Conservation (phyloP, 768 basidiomycete species). For the Lactarius tabidus region DNA sequence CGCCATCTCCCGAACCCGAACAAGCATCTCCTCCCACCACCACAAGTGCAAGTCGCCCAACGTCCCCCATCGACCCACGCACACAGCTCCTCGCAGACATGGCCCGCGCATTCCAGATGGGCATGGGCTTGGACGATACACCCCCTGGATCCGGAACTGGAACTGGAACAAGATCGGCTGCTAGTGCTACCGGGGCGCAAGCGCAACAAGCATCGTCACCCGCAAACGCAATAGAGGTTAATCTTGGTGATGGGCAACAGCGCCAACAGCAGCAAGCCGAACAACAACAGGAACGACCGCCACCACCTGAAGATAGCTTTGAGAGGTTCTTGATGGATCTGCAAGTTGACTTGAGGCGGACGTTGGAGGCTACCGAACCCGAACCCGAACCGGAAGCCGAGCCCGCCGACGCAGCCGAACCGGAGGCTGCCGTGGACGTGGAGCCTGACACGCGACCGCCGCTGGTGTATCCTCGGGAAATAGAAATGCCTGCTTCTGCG, state of each 20-base stretch:
- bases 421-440: neutral
- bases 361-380: conserved; percentile 39
- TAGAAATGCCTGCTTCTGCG: conserved; percentile 1
- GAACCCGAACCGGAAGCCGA: neutral
- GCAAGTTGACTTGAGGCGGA: conserved; percentile 65
- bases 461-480: conserved; percentile 14
- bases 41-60: conserved; percentile 7
- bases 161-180: no score
- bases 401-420: neutral
- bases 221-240: conserved; percentile 2
- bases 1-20: conserved; percentile 11
- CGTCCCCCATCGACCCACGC: conserved; percentile 39
- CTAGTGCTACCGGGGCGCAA: neutral
- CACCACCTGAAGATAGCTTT: conserved; percentile 63
- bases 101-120: conserved; percentile 75
- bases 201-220: no score
- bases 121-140: conserved; percentile 38
- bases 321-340: conserved; percentile 78
- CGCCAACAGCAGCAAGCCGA: conserved; percentile 1
- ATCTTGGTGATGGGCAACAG: conserved; percentile 12
- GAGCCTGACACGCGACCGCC: neutral
- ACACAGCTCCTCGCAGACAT: conserved; percentile 77
- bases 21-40: neutral
- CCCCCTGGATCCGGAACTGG: conserved; percentile 7
- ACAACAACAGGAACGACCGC: conserved; percentile 20